A percentile compares a stretch with the other conserved stretches of the same genome.
phyloP scores from a whole-genome alignment of 1,139 yeast species.

The Suhomyces bribrorum region DNA sequence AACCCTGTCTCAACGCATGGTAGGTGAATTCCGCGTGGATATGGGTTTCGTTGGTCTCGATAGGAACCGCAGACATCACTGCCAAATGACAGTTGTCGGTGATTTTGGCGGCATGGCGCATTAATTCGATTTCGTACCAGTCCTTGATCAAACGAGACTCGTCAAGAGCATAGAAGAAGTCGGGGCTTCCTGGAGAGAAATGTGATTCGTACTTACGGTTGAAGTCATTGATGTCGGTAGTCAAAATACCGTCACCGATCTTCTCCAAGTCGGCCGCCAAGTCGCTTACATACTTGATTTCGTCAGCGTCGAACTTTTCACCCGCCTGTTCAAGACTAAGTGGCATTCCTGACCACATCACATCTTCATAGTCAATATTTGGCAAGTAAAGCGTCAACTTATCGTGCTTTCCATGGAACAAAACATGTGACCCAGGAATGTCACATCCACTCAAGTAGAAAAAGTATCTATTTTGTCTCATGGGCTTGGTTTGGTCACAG shows the following conservation, averaged over 20 bases:
- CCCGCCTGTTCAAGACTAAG: slow-evolving; percentile 65
- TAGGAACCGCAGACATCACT: slow-evolving; percentile 90
- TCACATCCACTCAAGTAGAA: slow-evolving; percentile 85
- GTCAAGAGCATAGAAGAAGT: slow-evolving; percentile 74
- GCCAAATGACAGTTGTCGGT: slow-evolving; percentile 88
- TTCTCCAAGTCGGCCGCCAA: slow-evolving; percentile 36
- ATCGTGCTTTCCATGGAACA: slow-evolving; percentile 56
- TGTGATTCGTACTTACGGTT: slow-evolving; percentile 30
- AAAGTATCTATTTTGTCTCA: slow-evolving; percentile 90
- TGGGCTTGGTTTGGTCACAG: slow-evolving; percentile 75
- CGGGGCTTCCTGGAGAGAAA: slow-evolving; percentile 44
- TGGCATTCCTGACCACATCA: slow-evolving; percentile 97
- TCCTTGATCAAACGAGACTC: slow-evolving; percentile 87
- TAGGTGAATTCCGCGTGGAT: slow-evolving; percentile 94
- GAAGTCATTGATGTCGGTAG: slow-evolving; percentile 47
- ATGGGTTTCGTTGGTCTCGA: slow-evolving; percentile 85
- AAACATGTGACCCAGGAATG: slow-evolving; percentile 72
- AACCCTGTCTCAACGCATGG: slow-evolving; percentile 92
- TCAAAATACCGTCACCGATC: slow-evolving; percentile 25
- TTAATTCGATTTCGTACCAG: slow-evolving; percentile 69
- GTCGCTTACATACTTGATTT: slow-evolving; percentile 61
- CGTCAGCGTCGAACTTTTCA: slow-evolving; percentile 74
- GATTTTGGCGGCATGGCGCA: slow-evolving; percentile 79
- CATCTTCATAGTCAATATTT: slow-evolving; percentile 79
- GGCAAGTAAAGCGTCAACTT: slow-evolving; percentile 76